Conservation (phyloP, 495 filamentous ascomycete species). For the Penicillium waksmanii region DNA sequence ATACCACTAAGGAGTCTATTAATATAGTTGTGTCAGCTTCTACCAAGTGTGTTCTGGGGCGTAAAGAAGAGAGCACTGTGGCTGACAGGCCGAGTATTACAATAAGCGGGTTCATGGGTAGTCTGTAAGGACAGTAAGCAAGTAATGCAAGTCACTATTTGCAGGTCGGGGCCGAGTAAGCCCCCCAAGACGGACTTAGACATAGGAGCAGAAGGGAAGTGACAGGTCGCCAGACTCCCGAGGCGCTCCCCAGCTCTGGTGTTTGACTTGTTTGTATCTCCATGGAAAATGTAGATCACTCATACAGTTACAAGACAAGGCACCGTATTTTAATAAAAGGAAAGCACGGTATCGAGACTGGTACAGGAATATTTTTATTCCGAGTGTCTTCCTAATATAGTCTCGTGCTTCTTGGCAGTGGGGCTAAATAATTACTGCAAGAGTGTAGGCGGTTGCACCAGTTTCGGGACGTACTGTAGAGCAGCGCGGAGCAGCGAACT, state of each 20-base stretch:
- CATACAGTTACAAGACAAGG: too few relatives aligned
- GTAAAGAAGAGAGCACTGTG: constrained; percentile 14
- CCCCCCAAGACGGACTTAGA: neutral
- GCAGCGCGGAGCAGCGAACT: neutral
- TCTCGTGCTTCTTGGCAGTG: too few relatives aligned
- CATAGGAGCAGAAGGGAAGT: neutral
- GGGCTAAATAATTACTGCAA: too few relatives aligned
- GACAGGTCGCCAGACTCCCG: neutral
- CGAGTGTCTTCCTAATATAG: too few relatives aligned
- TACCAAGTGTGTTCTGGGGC: constrained; percentile 6
- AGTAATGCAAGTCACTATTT: constrained; percentile 1
- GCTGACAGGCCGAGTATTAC: constrained; percentile 28
- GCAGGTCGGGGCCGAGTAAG: neutral
- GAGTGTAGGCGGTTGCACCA: too few relatives aligned
- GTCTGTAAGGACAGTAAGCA: neutral
- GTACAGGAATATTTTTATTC: too few relatives aligned
- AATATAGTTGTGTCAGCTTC: constrained; percentile 21
- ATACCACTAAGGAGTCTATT: constrained; percentile 22
- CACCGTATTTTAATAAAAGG: too few relatives aligned
- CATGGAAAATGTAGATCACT: too few relatives aligned
- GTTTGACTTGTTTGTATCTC: neutral
- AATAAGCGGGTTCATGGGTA: constrained; percentile 28
- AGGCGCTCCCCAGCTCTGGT: neutral
- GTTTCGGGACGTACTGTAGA: too few relatives aligned
- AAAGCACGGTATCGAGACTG: too few relatives aligned